Base-by-base conservation (phyloP, 2,329 filamentous ascomycete species). In the Aspergillus oerlinghausenensis region DNA sequence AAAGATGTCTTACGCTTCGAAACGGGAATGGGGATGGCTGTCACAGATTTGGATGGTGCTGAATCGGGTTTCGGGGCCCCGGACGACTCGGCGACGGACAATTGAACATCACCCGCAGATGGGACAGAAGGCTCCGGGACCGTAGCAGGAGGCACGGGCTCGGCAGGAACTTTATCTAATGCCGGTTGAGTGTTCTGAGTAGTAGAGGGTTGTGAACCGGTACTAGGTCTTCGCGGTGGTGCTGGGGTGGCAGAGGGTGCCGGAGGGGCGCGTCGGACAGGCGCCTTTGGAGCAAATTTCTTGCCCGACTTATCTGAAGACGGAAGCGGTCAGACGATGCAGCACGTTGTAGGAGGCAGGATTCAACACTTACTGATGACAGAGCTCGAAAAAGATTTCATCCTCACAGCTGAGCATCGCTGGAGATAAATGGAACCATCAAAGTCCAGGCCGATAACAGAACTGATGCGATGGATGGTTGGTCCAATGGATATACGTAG, bases 251-350 rank as follows among this genome's bases (percentile, higher is more conserved):
- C 61, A 56, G 73, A 68, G 56, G 70, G 66, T 57, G 76, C 70
- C 55, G 77, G 74, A 61, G 78, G 77, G 59, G 80, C 76, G 57
- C 81, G 79, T 67, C 86, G 83, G 62, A 80, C 78, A 35, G 83
- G 84, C 62, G 83, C 83, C 76, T 88, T 90, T 48, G 88, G 88
- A 70, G 88, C 88, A 76, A 91, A 90, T 74, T 89, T 88, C 76
- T 89, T 89, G 73, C 87, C 81, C 76, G 88, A 87, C 79, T 88
- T 87, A 64, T 75, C 79, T 75, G 56, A 59, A 40, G 51, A 53
- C 28, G 55, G 49, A 32, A 38, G 48, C 8, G 35, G 49, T 64
- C 49, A 62, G 61, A 51, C 42, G 48, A 45, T 48, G 48, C 26
- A 6, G 54, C 38, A 10, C 26, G 29, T 35, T n/a, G 26, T 32